A percentile compares a stretch with the other conserved stretches of the same genome.
phyloP scores from a whole-genome alignment of 306 rosid genomes.

The Vachellia pachyceras region DNA sequence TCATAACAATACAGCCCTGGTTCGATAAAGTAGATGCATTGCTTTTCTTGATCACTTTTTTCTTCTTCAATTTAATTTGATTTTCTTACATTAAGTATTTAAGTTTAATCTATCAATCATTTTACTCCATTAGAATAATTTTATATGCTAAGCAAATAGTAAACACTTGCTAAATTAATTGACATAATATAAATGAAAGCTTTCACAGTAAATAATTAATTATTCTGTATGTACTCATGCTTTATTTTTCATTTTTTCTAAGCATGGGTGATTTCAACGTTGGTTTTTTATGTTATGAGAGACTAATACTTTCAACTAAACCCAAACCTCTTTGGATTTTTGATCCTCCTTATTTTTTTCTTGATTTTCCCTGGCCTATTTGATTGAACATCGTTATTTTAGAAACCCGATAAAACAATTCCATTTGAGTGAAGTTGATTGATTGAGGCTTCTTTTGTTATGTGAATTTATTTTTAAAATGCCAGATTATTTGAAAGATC shows the following conservation, averaged over 20 bases:
- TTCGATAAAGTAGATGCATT: constrained; percentile 21
- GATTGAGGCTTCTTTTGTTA: neutral
- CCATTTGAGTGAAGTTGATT: neutral
- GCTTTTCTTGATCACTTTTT: neutral
- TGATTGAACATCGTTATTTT: too few species aligned
- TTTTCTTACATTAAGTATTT: neutral
- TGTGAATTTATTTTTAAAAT: neutral
- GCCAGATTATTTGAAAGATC: neutral
- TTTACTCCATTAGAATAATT: neutral
- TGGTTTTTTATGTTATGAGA: too few species aligned
- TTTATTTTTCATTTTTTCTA: too few species aligned
- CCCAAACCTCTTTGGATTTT: too few species aligned
- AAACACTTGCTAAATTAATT: neutral
- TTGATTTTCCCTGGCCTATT: too few species aligned
- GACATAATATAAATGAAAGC: neutral
- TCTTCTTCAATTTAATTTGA: neutral
- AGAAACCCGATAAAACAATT: neutral
- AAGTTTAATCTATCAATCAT: neutral
- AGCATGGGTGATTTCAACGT: too few species aligned
- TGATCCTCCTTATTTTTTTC: too few species aligned
- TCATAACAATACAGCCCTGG: neutral
- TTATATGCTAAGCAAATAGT: neutral
- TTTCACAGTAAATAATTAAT: neutral
- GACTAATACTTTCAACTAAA: too few species aligned
- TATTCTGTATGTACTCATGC: neutral